phyloP scores from a whole-genome alignment of 75 land plant species.

The Pinus tabuliformis region DNA sequence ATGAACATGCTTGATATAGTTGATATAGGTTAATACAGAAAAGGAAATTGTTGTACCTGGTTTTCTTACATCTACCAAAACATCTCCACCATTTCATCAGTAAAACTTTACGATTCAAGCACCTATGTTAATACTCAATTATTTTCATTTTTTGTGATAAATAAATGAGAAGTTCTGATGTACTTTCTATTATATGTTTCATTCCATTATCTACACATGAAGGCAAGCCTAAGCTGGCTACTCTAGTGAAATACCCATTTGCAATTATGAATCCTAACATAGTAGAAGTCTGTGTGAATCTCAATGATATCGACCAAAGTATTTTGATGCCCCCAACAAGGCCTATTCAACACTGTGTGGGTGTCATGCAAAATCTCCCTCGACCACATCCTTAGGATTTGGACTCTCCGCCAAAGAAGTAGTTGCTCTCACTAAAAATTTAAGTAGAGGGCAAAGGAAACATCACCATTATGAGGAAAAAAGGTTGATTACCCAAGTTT shows the following conservation, averaged over 20 bases:
- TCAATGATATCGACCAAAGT: slow-evolving; percentile 76
- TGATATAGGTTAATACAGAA: neutral
- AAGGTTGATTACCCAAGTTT: slow-evolving; percentile 37
- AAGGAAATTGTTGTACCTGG: neutral
- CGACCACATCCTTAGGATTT: slow-evolving; percentile 35
- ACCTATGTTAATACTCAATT: neutral
- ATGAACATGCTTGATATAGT: neutral
- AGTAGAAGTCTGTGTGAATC: slow-evolving; percentile 59
- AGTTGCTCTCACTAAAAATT: slow-evolving; percentile 74
- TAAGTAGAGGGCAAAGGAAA: slow-evolving; percentile 88
- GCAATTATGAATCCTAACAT: slow-evolving; percentile 82
- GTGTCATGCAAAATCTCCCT: slow-evolving; percentile 42
- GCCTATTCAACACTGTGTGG: slow-evolving; percentile 55
- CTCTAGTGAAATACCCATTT: slow-evolving; percentile 71
- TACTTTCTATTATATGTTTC: neutral
- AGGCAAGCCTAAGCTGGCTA: slow-evolving; percentile 21
- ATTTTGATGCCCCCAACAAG: slow-evolving; percentile 63
- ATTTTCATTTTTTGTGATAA: neutral
- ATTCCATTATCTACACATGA: slow-evolving; percentile 9
- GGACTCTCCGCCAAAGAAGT: slow-evolving; percentile 89
- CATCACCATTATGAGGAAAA: slow-evolving; percentile 87
- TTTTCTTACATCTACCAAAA: neutral
- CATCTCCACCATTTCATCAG: neutral
- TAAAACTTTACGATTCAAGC: neutral
- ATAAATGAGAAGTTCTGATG: neutral